Evolutionary conservation across 2,329 filamentous ascomycete genomes (phyloP).

Genomic region (Harringtonia lauricola): DNA sequence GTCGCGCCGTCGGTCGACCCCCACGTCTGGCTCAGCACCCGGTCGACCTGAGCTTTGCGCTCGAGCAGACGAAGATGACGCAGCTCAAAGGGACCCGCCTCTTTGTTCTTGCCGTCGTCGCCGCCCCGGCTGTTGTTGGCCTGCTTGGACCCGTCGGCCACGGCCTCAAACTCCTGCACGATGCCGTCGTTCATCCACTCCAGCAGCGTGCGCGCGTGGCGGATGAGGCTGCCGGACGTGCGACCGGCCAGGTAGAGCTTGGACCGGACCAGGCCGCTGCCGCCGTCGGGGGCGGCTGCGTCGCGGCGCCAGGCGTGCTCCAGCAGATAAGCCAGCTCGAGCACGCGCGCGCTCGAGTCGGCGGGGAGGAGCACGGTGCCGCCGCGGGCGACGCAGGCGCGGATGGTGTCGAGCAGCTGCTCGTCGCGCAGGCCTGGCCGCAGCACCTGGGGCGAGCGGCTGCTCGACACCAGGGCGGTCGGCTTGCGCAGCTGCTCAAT

Average conservation of each 20-base stretch:
- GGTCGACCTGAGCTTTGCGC: slow-evolving; percentile 67
- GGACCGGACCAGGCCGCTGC: slow-evolving; percentile 38
- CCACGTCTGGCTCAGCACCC: slow-evolving; percentile 42
- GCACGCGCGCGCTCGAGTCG: slow-evolving; percentile 86
- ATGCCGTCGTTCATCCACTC: slow-evolving; percentile 99
- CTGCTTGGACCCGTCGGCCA: slow-evolving; percentile 38
- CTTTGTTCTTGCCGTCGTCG: slow-evolving; percentile 36
- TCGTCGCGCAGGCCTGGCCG: slow-evolving; percentile 80
- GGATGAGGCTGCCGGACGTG: slow-evolving; percentile 78
- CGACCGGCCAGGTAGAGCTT: slow-evolving; percentile 75
- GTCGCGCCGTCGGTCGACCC: slow-evolving; percentile 34
- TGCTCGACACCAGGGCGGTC: slow-evolving; percentile 88
- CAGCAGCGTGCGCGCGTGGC: slow-evolving; percentile 87
- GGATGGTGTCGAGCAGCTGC: slow-evolving; percentile 72
- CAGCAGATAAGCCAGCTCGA: slow-evolving; percentile 84
- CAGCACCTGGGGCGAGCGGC: slow-evolving; percentile 56
- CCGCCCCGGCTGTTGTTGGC: slow-evolving; percentile 31
- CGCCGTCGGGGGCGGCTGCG: slow-evolving; percentile 26
- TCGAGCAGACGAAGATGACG: slow-evolving; percentile 76
- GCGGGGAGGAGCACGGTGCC: slow-evolving; percentile 90
- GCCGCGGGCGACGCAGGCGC: slow-evolving; percentile 63
- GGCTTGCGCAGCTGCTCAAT: slow-evolving; percentile 89
- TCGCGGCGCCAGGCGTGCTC: slow-evolving; percentile 83
- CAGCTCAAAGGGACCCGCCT: slow-evolving; percentile 77
- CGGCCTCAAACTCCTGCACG: slow-evolving; percentile 78